These are phyloP conservation scores for Leptomonas pyrrhocoris DNA, from an alignment of 208 protist species.

Conservation along the genomic window DNA sequence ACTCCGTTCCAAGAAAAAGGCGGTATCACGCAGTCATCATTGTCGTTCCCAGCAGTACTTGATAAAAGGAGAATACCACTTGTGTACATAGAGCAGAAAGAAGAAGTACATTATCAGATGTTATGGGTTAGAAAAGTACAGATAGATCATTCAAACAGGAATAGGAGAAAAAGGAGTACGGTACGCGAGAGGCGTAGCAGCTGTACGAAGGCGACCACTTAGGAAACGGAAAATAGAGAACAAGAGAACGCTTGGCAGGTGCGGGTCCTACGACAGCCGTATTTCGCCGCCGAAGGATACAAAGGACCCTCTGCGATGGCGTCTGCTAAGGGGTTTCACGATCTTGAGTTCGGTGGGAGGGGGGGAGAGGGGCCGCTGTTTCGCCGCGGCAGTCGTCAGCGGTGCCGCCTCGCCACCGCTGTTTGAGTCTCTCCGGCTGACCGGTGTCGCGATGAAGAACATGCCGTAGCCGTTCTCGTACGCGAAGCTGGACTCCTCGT, in stretches of 20 bases:
- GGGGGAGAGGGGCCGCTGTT: background rate
- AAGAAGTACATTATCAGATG: too few relatives aligned
- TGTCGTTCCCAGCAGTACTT: too few relatives aligned
- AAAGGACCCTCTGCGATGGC: conserved; percentile 8
- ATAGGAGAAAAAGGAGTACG: conserved; percentile 1
- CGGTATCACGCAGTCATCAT: too few relatives aligned
- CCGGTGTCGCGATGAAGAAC: conserved; percentile 6
- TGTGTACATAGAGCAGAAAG: too few relatives aligned
- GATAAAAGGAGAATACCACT: too few relatives aligned
- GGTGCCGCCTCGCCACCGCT: background rate
- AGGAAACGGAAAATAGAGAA: background rate
- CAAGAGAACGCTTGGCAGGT: background rate
- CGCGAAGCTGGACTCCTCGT: background rate
- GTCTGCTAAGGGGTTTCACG: background rate
- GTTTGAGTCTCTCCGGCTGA: background rate
- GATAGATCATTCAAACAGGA: background rate
- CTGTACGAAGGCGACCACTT: too few relatives aligned
- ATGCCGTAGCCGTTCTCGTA: conserved; percentile 11
- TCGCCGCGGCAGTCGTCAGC: background rate
- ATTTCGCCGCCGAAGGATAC: conserved; percentile 17
- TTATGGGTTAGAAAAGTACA: background rate
- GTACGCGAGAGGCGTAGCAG: too few relatives aligned
- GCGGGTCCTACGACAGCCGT: conserved; percentile 7
- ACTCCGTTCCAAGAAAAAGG: too few relatives aligned
- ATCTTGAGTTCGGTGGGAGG: background rate